These are phyloP conservation scores for Dillenia suffruticosa DNA, from an alignment of 164 flowering plant genomes.

Conservation along the genomic window DNA sequence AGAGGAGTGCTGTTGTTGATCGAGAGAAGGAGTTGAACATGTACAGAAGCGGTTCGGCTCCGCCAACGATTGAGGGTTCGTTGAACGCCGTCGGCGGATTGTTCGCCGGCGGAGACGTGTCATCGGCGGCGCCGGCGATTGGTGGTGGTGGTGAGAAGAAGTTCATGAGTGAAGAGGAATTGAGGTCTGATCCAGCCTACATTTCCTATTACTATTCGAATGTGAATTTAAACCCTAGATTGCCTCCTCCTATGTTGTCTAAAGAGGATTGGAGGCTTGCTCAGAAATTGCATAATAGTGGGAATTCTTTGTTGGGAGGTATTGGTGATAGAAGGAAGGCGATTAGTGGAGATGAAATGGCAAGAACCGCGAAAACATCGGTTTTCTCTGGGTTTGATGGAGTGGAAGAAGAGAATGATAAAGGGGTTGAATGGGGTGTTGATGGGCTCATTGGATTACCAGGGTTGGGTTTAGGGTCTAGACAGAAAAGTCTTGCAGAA, in stretches of 20 bases:
- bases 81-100: slow-evolving; percentile 55
- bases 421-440: slow-evolving; percentile 49
- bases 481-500: slow-evolving; percentile 69
- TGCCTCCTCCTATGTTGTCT: slow-evolving; percentile 75
- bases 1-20: slow-evolving; percentile 25
- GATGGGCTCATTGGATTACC: slow-evolving; percentile 75
- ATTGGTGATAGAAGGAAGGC: slow-evolving; percentile 69
- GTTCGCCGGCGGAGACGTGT: slow-evolving; percentile 23
- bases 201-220: slow-evolving; percentile 59
- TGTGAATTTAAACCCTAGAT: slow-evolving; percentile 69
- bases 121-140: slow-evolving; percentile 2
- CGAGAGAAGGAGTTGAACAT: slow-evolving; percentile 57
- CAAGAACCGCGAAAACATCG: slow-evolving; percentile 41
- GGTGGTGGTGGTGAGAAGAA: slow-evolving; percentile 8
- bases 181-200: slow-evolving; percentile 75
- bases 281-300: slow-evolving; percentile 52
- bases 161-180: slow-evolving; percentile 47
- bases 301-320: slow-evolving; percentile 34
- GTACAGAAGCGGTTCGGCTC: slow-evolving; percentile 82
- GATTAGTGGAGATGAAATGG: slow-evolving; percentile 19
- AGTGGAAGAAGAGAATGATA: slow-evolving; percentile 27
- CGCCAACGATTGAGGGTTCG: slow-evolving; percentile 87
- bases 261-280: slow-evolving; percentile 73
- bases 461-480: slow-evolving; percentile 57
- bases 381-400: slow-evolving; percentile 42